Percentiles rank a stretch among this genome's conserved stretches.
Conservation (phyloP, 2,329 filamentous ascomycete species). For the Aspergillus sclerotialis region DNA sequence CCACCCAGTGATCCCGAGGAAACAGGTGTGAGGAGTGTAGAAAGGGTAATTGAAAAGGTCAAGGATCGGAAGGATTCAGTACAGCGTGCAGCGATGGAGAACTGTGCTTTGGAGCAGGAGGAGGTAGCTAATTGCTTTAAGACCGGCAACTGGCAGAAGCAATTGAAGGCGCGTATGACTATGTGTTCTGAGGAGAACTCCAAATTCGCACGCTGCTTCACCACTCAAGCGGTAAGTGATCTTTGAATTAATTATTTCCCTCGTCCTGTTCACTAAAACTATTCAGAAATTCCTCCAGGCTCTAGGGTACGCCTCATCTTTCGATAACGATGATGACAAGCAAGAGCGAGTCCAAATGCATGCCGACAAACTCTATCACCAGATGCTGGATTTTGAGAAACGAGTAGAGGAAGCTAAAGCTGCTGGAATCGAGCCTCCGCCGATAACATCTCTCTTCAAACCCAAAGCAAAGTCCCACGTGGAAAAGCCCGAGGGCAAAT, state of each 20-base stretch:
- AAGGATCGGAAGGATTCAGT: constrained; percentile 75
- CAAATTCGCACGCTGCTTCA: constrained; percentile 79
- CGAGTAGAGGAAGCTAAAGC: constrained; percentile 56
- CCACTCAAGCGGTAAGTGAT: constrained; percentile 68
- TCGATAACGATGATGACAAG: constrained; percentile 57
- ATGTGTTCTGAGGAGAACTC: constrained; percentile 74
- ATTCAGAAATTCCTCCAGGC: constrained; percentile 76
- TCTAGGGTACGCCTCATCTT: constrained; percentile 71
- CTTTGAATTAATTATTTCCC: not conserved
- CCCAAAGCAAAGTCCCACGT: constrained; percentile 21
- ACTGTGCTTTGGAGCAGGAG: constrained; percentile 82
- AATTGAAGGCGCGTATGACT: constrained; percentile 50
- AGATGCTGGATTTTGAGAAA: constrained; percentile 75
- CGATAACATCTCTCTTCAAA: constrained; percentile 39
- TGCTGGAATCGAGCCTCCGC: constrained; percentile 35
- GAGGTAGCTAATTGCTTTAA: constrained; percentile 77
- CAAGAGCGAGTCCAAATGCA: constrained; percentile 94
- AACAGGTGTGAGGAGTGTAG: constrained; percentile 69
- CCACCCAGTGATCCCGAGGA: constrained; percentile 65
- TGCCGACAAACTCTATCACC: constrained; percentile 81
- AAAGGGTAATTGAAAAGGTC: constrained; percentile 73
- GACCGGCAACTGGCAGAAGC: constrained; percentile 59
- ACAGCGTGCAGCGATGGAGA: constrained; percentile 78
- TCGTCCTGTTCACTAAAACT: constrained; percentile 2
- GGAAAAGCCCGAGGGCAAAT: constrained; percentile 5